These are phyloP conservation scores for Candida methanosorbosa DNA, from an alignment of 805 yeast species.

Conservation along the genomic window DNA sequence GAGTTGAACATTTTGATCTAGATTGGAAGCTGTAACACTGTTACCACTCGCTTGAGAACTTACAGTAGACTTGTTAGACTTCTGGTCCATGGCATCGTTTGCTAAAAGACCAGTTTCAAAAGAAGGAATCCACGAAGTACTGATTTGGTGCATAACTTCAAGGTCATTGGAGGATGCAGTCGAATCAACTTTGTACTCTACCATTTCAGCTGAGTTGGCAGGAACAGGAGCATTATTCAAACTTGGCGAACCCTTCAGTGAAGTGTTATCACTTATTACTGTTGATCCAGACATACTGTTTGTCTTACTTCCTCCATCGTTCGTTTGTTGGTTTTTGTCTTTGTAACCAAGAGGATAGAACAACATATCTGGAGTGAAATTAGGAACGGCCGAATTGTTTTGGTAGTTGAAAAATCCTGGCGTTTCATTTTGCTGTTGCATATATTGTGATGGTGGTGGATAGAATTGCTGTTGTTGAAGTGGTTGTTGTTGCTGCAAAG, in stretches of 20 bases:
- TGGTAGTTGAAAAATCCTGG: no score
- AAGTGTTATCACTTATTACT: background rate
- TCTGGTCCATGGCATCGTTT: no score
- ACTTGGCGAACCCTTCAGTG: background rate
- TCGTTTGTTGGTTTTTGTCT: background rate
- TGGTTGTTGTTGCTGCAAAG: background rate
- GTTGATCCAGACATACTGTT: background rate
- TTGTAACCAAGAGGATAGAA: background rate
- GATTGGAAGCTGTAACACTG: background rate
- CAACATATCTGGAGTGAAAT: constrained; percentile 1
- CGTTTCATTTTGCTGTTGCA: background rate
- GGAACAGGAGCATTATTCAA: background rate
- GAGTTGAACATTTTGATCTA: no score
- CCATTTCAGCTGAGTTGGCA: no score
- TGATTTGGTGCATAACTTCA: background rate
- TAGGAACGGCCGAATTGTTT: background rate
- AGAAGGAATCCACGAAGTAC: constrained; percentile 1
- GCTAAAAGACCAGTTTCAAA: constrained; percentile 1
- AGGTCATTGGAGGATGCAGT: background rate
- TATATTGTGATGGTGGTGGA: background rate
- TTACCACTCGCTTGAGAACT: no score
- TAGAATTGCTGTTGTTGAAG: background rate
- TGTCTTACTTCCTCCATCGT: no score
- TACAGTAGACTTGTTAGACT: no score
- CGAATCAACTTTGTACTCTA: no score